Evolutionary conservation across 2,329 filamentous ascomycete species (phyloP), one percentile per base, ranked within the genome.

Genomic region (Knoxdaviesia capensis): DNA sequence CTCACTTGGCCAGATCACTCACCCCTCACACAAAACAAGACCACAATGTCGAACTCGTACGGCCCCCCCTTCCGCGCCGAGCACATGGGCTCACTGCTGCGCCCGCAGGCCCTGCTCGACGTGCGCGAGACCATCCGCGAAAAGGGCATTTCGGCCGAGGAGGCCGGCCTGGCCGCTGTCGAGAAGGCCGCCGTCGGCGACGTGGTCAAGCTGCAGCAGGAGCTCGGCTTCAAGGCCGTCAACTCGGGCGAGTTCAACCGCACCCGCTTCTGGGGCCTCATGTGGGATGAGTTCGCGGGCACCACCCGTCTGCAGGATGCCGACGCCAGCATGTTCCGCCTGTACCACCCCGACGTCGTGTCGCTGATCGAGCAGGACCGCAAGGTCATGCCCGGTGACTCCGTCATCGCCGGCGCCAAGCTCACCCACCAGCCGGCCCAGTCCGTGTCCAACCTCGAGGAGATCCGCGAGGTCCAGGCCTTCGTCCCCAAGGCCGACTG

Each of bases 1-100:
- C 20, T 20, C 20, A 20, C 20, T 20, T 20, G 20, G 20, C 20
- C 20, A 20, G 20, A 20, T 20, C 20, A 20, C 20, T 20, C 20
- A 20, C 20, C 20, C 20, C 20, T 20, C 11, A 34, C 31, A 32
- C 36, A 11, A 41, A 34, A 4, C 34, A 28, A 31, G 31, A 35
- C 20, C 43, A 34, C 31, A 43, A 44, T 44, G 43, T 34, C 39
- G 20, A 20, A 20, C 28, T 40, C 44, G 29, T 41, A 38, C 40
- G 46, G 53, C 9, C 62, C 62, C 20, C 80, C 80, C 32, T 84
- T 82, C 64, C 69, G 80, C 51, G 80, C 80, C 40, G 80, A 85
- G 65, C 80, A 85, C 51, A 65, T 83, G 51, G 80, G 80, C 50
- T 83, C 78, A 9, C 65, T 85, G 32, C 69, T 84, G 37, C 74